These are phyloP conservation scores for Kuraishia borneana DNA, from an alignment of 805 yeast genomes.

Conservation along the genomic window DNA sequence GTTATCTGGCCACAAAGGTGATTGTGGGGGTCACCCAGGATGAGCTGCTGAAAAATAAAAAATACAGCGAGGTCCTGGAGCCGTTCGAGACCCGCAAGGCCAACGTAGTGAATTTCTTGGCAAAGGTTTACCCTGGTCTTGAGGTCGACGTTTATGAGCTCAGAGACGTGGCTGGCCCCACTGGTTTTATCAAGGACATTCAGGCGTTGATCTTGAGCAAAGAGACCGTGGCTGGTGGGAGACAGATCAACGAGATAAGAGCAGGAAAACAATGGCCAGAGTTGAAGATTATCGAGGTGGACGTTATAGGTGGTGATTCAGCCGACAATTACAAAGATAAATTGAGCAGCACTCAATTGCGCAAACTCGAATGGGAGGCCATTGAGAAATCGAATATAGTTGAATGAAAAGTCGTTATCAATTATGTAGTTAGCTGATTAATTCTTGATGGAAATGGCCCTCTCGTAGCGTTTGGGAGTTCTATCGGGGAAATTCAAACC, in stretches of 20 bases:
- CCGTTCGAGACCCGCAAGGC: constrained; percentile 38
- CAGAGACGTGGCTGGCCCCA: constrained; percentile 89
- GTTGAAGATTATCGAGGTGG: constrained; percentile 41
- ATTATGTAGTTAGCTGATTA: constrained; percentile 3
- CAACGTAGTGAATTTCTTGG: constrained; percentile 38
- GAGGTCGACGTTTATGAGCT: constrained; percentile 47
- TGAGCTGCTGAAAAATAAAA: constrained; percentile 61
- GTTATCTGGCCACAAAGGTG: constrained; percentile 46
- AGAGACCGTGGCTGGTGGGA: constrained; percentile 74
- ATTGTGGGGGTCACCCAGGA: constrained; percentile 83
- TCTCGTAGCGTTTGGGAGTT: constrained; percentile 45
- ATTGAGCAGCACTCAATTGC: constrained; percentile 73
- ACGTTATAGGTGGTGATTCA: constrained; percentile 45
- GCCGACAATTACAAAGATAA: constrained; percentile 50
- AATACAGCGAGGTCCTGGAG: constrained; percentile 56
- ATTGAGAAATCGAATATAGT: background rate
- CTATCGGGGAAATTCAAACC: constrained; percentile 88
- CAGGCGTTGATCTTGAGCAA: constrained; percentile 73
- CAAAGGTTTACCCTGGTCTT: constrained; percentile 32
- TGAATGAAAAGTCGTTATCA: background rate
- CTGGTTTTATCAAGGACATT: constrained; percentile 62
- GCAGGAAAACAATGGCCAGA: constrained; percentile 37
- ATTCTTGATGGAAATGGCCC: constrained; percentile 48
- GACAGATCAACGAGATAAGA: constrained; percentile 57
- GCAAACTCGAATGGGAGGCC: constrained; percentile 27